These are phyloP conservation scores for Alternaria ventricosa DNA, from an alignment of 2,329 filamentous ascomycete species.

Conservation along the genomic window DNA sequence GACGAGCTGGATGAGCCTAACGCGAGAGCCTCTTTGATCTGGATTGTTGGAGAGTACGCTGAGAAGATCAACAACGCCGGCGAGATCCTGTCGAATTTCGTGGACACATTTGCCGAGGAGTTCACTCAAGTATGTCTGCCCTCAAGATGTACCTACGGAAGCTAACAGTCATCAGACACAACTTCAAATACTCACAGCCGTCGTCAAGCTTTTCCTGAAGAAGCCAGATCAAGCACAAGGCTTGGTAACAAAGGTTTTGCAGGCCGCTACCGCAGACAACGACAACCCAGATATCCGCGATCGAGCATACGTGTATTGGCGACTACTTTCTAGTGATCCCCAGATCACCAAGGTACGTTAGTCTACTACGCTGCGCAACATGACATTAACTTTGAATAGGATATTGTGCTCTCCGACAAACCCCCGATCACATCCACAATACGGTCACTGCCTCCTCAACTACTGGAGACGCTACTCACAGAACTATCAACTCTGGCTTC, in stretches of 20 bases:
- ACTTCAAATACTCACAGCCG: conserved; percentile 93
- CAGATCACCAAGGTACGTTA: conserved; percentile 79
- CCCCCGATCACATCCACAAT: conserved; percentile 95
- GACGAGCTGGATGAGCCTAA: conserved; percentile 95
- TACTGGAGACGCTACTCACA: conserved; percentile 87
- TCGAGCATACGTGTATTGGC: conserved; percentile 98
- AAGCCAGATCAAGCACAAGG: conserved; percentile 91
- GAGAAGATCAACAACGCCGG: conserved; percentile 99
- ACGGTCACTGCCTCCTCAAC: conserved; percentile 78
- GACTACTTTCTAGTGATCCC: conserved; percentile 88
- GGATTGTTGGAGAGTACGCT: conserved; percentile 98
- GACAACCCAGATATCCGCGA: conserved; percentile 98
- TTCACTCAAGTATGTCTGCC: conserved; percentile 77
- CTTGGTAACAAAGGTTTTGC: conserved; percentile 91
- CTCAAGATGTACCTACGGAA: neutral
- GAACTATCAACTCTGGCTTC: conserved; percentile 95
- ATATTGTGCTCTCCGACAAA: conserved; percentile 90
- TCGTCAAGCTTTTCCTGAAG: conserved; percentile 97
- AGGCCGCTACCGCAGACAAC: conserved; percentile 89
- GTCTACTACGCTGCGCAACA: neutral
- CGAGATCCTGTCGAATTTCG: conserved; percentile 88
- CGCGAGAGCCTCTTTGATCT: conserved; percentile 89
- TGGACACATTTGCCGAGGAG: conserved; percentile 93
- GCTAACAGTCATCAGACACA: conserved; percentile 72
- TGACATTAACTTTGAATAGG: conserved; percentile 54